phyloP scores from a whole-genome alignment of 225 moss, liverwort and hornwort genomes.

The Pseudoscleropodium purum region DNA sequence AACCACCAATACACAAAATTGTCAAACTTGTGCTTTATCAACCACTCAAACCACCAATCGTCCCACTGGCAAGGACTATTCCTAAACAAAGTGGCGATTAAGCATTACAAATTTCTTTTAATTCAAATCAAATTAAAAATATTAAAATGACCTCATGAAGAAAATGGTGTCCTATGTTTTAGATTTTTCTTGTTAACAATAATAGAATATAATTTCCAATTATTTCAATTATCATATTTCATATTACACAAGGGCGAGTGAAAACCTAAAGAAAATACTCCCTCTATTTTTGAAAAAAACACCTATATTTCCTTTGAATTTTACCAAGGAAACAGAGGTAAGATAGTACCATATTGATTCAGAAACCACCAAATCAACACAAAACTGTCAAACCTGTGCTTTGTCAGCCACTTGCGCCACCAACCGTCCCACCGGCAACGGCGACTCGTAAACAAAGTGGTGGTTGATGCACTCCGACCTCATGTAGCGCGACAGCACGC shows the following conservation, averaged over 20 bases:
- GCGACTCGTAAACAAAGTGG: slow-evolving; percentile 78
- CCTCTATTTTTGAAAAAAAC: too few species aligned
- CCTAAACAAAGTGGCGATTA: slow-evolving; percentile 56
- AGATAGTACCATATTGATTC: not conserved
- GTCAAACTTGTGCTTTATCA: slow-evolving; percentile 53
- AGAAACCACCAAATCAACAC: not conserved
- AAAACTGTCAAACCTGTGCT: slow-evolving; percentile 32
- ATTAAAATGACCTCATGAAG: not conserved
- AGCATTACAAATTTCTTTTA: not conserved
- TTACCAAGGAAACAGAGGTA: too few species aligned
- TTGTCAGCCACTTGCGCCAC: slow-evolving; percentile 93
- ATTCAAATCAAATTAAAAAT: not conserved
- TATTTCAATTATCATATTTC: not conserved
- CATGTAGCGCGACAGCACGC: slow-evolving; percentile 81
- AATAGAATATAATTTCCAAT: not conserved
- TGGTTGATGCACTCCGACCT: slow-evolving; percentile 85
- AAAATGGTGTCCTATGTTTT: not conserved
- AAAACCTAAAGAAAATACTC: not conserved
- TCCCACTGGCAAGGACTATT: slow-evolving; percentile 70
- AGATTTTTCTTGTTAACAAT: too few species aligned
- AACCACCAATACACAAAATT: not conserved
- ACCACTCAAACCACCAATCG: slow-evolving; percentile 87
- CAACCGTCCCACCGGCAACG: slow-evolving; percentile 75
- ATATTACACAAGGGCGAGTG: not conserved
- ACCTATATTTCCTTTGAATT: too few species aligned